Base-by-base conservation (phyloP, 1,284 basidiomycete species). In the Ceratorhiza oryzae-sativae region DNA sequence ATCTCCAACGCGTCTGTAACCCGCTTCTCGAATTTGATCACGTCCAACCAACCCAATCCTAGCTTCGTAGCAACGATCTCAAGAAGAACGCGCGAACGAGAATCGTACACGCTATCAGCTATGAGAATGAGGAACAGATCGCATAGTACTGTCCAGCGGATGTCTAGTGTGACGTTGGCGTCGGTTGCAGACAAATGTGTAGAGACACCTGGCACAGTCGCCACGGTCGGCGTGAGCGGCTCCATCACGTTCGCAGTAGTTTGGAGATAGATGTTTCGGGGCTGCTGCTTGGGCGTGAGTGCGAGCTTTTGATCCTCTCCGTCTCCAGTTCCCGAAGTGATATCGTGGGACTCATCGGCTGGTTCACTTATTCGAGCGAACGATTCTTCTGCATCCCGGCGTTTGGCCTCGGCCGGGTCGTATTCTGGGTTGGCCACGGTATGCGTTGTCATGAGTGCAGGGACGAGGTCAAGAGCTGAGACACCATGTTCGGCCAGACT, bases 401-500 rank as follows among this genome's bases (percentile, higher is more conserved):
- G 84, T 71, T 83, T 86, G 9, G 90, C 93, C 77, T 90, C 90
- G 55, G 79, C 83, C 8, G 95, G 95, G 78, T 98, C 95, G 80
- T 95, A 98, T 79, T 97, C 95, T 0, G 95, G 95, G 81, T 98
- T 98, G 67, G 92, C 89, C 77, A 98, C 92, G 0, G 94, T 97
- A 79, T 95, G 94, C 0, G 95, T 98, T 0, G 95, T 93, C 91
- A 96, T 95, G 70, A 98, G 85, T 0, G 94, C 87, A 0, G 95
- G 95, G 0, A 94, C 92, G 58, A 98, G 89, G 80, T 98, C 95
- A 75, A 85, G 83, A 2, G 95, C 87, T 63, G 90, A 86, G 4
- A 98, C 93, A 18, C 95, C 96, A 79, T 98, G 95, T 74, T 90
- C 84, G 1, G 89, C 90, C 41, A 98, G 87, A 76, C 88, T 92